These are phyloP conservation scores for Colletotrichum sp. DNA, from an alignment of 2,329 filamentous ascomycete genomes.

Conservation along the genomic window DNA sequence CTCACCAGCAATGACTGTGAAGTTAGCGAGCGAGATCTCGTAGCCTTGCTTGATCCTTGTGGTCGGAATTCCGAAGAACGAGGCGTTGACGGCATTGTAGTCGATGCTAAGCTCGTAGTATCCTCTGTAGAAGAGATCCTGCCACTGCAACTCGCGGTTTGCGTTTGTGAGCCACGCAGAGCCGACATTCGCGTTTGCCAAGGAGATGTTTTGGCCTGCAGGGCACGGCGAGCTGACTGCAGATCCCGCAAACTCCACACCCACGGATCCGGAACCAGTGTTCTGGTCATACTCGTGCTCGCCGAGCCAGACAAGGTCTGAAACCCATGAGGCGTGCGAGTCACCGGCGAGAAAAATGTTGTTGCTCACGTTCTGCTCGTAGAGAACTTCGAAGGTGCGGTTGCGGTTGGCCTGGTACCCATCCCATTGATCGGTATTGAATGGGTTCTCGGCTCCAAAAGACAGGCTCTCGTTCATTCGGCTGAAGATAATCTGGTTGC, in stretches of 20 bases:
- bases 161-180: slow-evolving; percentile 22
- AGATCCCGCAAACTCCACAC: slow-evolving; percentile 70
- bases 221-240: slow-evolving; percentile 51
- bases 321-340: slow-evolving; percentile 70
- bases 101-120: slow-evolving; percentile 71
- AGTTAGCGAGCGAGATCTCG: slow-evolving; percentile 73
- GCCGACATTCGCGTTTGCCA: not conserved
- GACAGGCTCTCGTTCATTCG: slow-evolving; percentile 36
- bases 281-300: slow-evolving; percentile 54
- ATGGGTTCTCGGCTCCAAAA: slow-evolving; percentile 35
- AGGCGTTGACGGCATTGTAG: slow-evolving; percentile 62
- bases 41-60: slow-evolving; percentile 63
- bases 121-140: slow-evolving; percentile 75
- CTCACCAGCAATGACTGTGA: slow-evolving; percentile 67
- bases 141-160: slow-evolving; percentile 74
- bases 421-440: slow-evolving; percentile 57
- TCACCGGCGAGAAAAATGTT: slow-evolving; percentile 78
- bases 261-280: slow-evolving; percentile 61
- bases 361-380: slow-evolving; percentile 72
- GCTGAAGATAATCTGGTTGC: slow-evolving; percentile 72
- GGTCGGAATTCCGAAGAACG: slow-evolving; percentile 62
- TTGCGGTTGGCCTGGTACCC: slow-evolving; percentile 76
- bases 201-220: not conserved
- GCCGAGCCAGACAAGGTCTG: slow-evolving; percentile 64
- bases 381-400: slow-evolving; percentile 70